Percentiles rank a stretch among this genome's conserved stretches.
Evolutionary conservation across 2,329 filamentous ascomycete genomes (phyloP).

Genomic region (Paecilomyces sp.): DNA sequence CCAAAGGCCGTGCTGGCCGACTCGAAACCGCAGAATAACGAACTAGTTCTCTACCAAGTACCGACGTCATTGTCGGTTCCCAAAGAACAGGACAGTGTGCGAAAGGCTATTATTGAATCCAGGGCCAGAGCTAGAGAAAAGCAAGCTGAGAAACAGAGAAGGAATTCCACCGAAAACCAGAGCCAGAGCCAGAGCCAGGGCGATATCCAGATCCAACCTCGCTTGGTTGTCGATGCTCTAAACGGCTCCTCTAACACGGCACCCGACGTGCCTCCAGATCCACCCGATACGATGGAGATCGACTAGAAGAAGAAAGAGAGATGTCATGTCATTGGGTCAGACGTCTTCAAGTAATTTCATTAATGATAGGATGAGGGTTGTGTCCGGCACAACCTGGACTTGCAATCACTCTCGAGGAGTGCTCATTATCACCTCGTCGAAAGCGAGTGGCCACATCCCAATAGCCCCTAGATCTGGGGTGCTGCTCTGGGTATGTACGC

Average conservation of each 20-base stretch:
- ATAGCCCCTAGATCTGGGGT: background rate
- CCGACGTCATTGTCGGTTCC: conserved; percentile 70
- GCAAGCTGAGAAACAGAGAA: conserved; percentile 36
- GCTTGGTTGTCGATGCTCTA: background rate
- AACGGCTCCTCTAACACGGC: background rate
- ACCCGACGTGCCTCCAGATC: background rate
- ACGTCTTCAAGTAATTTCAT: background rate
- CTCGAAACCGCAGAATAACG: conserved; percentile 51
- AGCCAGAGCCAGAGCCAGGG: too few relatives aligned
- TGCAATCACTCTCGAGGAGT: background rate
- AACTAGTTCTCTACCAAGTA: conserved; percentile 75
- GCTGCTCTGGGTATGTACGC: background rate
- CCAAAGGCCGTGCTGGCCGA: conserved; percentile 60
- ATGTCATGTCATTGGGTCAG: background rate
- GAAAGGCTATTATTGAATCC: conserved; percentile 76
- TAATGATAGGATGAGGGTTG: background rate
- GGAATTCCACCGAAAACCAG: background rate
- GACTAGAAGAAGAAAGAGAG: background rate
- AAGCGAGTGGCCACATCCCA: background rate
- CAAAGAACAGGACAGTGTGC: conserved; percentile 63
- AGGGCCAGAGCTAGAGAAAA: conserved; percentile 60
- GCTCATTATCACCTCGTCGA: background rate
- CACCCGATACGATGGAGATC: background rate
- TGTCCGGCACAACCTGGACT: background rate
- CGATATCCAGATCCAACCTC: background rate